These are phyloP conservation scores for Cenococcum geophilum DNA, from an alignment of 495 filamentous ascomycete genomes.

Conservation along the genomic window DNA sequence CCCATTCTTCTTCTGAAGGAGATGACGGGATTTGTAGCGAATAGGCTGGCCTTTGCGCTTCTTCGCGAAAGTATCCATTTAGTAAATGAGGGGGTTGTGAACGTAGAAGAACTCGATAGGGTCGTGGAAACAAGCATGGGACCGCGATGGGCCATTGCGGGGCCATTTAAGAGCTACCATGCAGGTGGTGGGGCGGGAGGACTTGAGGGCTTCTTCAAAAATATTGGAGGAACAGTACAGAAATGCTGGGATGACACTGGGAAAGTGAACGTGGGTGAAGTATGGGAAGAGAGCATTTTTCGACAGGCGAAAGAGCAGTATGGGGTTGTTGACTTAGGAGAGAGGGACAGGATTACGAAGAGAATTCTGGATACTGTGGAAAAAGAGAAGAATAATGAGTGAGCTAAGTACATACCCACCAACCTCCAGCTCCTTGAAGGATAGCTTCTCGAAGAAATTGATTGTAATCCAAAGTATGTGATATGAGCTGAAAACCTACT, in stretches of 20 bases:
- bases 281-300: slow-evolving; percentile 37
- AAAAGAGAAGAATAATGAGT: slow-evolving; percentile 9
- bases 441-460: no score
- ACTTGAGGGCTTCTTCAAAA: slow-evolving; percentile 50
- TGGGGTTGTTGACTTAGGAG: slow-evolving; percentile 32
- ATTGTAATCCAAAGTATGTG: no score
- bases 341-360: slow-evolving; percentile 33
- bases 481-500: no score
- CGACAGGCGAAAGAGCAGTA: slow-evolving; percentile 32
- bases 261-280: slow-evolving; percentile 39
- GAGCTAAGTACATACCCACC: no score
- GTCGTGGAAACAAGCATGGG: slow-evolving; percentile 49
- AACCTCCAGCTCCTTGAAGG: no score
- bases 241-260: slow-evolving; percentile 50
- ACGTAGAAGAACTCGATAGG: slow-evolving; percentile 34
- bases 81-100: slow-evolving; percentile 30
- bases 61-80: slow-evolving; percentile 36
- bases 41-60: slow-evolving; percentile 39
- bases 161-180: slow-evolving; percentile 57
- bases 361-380: slow-evolving; percentile 32
- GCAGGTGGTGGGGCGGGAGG: slow-evolving; percentile 53
- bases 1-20: slow-evolving; percentile 52
- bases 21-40: slow-evolving; percentile 38
- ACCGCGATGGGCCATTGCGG: slow-evolving; percentile 52
- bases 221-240: slow-evolving; percentile 52